Conservation (phyloP, 179 eudicot genomes). For the Patellifolia procumbens region DNA sequence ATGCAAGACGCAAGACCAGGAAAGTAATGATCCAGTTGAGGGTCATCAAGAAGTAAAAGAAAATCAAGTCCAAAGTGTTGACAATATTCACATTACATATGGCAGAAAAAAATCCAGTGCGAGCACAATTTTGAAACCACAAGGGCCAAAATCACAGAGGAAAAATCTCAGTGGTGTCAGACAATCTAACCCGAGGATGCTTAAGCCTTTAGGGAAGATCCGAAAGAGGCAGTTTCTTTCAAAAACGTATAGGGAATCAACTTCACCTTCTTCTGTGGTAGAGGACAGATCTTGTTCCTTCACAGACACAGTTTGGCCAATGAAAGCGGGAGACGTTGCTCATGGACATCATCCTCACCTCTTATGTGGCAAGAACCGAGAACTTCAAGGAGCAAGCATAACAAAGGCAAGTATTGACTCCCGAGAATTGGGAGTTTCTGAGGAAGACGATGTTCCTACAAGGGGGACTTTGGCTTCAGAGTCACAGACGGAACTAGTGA, state of each 20-base stretch:
- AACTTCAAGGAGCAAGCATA: not conserved
- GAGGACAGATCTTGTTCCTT: not conserved
- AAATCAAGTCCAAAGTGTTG: conserved; percentile 4
- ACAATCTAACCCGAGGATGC: conserved; percentile 17
- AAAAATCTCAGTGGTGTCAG: conserved; percentile 14
- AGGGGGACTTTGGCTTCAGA: not conserved
- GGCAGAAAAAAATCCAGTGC: conserved; percentile 24
- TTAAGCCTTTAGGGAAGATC: conserved; percentile 20
- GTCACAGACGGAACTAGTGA: conserved; percentile 12
- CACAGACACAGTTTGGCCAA: conserved; percentile 14
- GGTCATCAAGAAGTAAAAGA: conserved; percentile 11
- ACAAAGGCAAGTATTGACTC: not conserved
- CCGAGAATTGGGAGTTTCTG: not conserved
- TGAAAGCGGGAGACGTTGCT: not conserved
- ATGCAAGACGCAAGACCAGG: conserved; percentile 18
- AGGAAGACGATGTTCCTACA: conserved; percentile 13
- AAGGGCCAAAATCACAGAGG: conserved; percentile 23
- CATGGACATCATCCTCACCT: not conserved
- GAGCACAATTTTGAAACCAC: conserved; percentile 12
- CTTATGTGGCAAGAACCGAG: conserved; percentile 15
- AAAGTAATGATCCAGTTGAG: conserved; percentile 11
- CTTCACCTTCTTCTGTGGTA: conserved; percentile 8
- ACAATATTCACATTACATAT: conserved; percentile 15
- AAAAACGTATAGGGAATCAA: conserved; percentile 6
- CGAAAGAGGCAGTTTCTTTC: conserved; percentile 25